Evolutionary conservation across 768 basidiomycete species (phyloP), one percentile per base, ranked within the genome.

Genomic region (Agrocybe pediades): DNA sequence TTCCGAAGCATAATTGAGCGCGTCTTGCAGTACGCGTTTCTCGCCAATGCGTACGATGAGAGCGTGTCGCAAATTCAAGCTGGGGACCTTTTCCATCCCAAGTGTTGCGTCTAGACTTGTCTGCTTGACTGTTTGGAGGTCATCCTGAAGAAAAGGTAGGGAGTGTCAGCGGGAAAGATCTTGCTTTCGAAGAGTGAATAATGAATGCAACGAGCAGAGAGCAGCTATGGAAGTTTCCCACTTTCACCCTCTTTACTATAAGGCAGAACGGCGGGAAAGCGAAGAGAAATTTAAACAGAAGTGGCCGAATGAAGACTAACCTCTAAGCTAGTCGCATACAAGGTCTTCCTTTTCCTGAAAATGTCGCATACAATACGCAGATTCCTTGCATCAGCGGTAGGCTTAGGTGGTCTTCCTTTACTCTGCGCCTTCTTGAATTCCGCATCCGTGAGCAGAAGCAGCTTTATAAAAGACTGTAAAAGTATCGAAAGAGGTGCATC

Each of bases 41-140:
- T 95, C 93, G 3, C 90, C 90, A 9, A 91, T 65, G 29, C 93
- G 79, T 11, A 94, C 90, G 42, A 89, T 71, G 7, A 87, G 64
- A 1, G 93, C 92, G 53, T 85, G 75, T 54, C 74, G 74, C 61
- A 75, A 79, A 59, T 84, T 83, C 48, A 72, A 52, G 3, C 75
- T 51, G 1, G 81, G 64, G 33, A 36, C n/a, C 5, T 36, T 36
- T 36, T 36, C 33, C 33, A 36, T 36, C 33, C 5, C 11, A n/a
- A 36, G 33, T 13, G 5, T 13, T 15, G 5, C 33, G 33, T 36
- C n/a, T 50, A 85, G 68, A 9, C 54, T 50, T 51, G 77, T 74
- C 48, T 89, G 85, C 40, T 85, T 83, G 73, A 85, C 65, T 73
- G 77, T 27, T 33, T 44, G 59, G 36, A 20, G 7, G 29, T 39